Percentiles rank a stretch among this genome's conserved stretches.
phyloP scores from a whole-genome alignment of 2,329 filamentous ascomycete genomes.

The Incumbomyces lentus region DNA sequence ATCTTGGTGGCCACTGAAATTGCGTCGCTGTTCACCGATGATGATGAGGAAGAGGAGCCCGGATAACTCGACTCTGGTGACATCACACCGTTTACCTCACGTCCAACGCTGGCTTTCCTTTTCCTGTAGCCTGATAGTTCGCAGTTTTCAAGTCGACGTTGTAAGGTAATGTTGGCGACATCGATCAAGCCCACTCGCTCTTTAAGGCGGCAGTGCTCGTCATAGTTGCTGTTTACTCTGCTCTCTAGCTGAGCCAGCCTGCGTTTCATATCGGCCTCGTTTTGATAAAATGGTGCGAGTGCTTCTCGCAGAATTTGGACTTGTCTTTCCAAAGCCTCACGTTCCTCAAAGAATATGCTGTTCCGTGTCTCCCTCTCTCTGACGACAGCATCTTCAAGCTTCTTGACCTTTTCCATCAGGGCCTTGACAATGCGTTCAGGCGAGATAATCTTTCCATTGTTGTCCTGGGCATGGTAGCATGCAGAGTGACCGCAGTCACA shows the following conservation, averaged over 20 bases:
- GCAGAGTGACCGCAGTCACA: slow-evolving; percentile 40
- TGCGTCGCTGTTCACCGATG: slow-evolving; percentile 10
- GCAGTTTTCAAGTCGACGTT: slow-evolving; percentile 19
- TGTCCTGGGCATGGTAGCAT: slow-evolving; percentile 30
- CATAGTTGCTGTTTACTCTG: slow-evolving; percentile 21
- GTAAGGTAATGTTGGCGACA: slow-evolving; percentile 19
- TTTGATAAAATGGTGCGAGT: slow-evolving; percentile 23
- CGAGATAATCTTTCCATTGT: neutral
- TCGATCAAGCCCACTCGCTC: slow-evolving; percentile 22
- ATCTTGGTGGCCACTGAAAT: slow-evolving; percentile 14
- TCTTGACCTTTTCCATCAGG: slow-evolving; percentile 20
- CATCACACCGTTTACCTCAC: slow-evolving; percentile 10
- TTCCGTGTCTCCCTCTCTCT: slow-evolving; percentile 21
- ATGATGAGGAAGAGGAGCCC: slow-evolving; percentile 1
- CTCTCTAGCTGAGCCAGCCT: slow-evolving; percentile 23
- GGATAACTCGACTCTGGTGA: slow-evolving; percentile 12
- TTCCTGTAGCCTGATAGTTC: slow-evolving; percentile 15
- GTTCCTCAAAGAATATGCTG: slow-evolving; percentile 19
- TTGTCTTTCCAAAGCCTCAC: slow-evolving; percentile 22
- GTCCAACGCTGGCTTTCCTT: slow-evolving; percentile 11
- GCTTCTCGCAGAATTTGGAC: slow-evolving; percentile 23
- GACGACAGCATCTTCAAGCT: slow-evolving; percentile 21
- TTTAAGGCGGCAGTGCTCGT: slow-evolving; percentile 21
- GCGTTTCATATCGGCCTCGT: slow-evolving; percentile 22
- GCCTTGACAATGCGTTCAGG: slow-evolving; percentile 6